phyloP scores from a whole-genome alignment of 2,329 filamentous ascomycete genomes.

The Colletotrichum sp. region DNA sequence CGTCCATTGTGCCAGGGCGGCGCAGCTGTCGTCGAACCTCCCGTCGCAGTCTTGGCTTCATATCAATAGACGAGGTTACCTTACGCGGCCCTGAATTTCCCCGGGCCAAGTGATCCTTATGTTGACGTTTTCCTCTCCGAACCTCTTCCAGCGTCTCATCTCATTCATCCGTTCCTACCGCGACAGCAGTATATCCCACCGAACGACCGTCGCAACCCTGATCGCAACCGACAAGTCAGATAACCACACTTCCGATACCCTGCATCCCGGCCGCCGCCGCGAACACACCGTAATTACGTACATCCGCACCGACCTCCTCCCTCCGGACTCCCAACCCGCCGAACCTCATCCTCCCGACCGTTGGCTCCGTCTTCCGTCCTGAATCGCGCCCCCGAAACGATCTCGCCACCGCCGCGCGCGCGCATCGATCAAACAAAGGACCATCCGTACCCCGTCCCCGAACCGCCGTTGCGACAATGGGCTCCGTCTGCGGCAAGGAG shows the following conservation, averaged over 20 bases:
- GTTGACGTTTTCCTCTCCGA: neutral
- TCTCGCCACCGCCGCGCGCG: neutral
- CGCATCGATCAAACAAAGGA: neutral
- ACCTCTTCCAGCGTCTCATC: neutral
- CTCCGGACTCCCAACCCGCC: neutral
- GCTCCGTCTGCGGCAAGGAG: conserved; percentile 86
- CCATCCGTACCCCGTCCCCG: neutral
- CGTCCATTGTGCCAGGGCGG: neutral
- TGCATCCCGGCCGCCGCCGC: neutral
- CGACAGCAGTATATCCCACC: neutral
- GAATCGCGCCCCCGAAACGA: neutral
- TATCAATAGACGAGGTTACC: conserved; percentile 13
- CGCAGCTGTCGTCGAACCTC: neutral
- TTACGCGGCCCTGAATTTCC: conserved; percentile 11
- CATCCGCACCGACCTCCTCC: neutral
- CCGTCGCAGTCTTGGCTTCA: conserved; percentile 18
- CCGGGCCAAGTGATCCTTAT: neutral
- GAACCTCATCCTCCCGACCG: neutral
- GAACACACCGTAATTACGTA: neutral
- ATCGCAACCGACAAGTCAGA: neutral
- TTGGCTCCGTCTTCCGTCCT: neutral
- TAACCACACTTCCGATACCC: neutral
- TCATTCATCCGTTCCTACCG: neutral
- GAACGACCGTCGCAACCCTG: neutral
- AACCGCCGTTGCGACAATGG: conserved; percentile 61